Conservation (phyloP, 2,329 filamentous ascomycete species). For the Claviceps pusilla region DNA sequence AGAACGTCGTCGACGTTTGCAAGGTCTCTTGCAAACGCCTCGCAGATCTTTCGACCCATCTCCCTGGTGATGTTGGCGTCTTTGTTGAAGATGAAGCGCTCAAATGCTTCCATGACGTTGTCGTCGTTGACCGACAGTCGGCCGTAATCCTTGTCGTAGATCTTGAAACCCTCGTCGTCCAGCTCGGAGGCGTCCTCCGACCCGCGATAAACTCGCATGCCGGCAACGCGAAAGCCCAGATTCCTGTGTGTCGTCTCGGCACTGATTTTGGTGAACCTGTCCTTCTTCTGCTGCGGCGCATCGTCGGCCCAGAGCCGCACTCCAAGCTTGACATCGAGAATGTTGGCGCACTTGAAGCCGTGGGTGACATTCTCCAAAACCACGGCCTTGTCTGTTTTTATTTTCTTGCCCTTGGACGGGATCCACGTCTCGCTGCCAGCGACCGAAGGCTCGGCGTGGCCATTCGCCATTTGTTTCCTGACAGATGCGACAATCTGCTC, state of each 20-base stretch:
- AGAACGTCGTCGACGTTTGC: slow-evolving; percentile 37
- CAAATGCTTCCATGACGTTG: slow-evolving; percentile 40
- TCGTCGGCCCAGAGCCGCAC: slow-evolving; percentile 72
- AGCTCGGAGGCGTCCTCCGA: slow-evolving; percentile 35
- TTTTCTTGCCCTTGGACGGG: slow-evolving; percentile 39
- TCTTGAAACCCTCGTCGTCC: slow-evolving; percentile 38
- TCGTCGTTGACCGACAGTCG: slow-evolving; percentile 34
- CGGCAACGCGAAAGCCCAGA: slow-evolving; percentile 48
- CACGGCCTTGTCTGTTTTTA: slow-evolving; percentile 65
- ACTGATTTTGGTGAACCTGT: slow-evolving; percentile 44
- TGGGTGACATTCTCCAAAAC: slow-evolving; percentile 73
- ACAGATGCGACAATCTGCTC: slow-evolving; percentile 21
- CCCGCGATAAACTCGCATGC: slow-evolving; percentile 49
- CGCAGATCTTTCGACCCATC: slow-evolving; percentile 39
- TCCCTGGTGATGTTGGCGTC: slow-evolving; percentile 43
- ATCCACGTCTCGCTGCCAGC: slow-evolving; percentile 24
- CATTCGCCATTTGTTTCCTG: slow-evolving; percentile 16
- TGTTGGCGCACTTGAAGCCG: slow-evolving; percentile 73
- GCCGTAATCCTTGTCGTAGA: slow-evolving; percentile 51
- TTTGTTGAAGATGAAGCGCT: slow-evolving; percentile 43
- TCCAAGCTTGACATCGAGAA: slow-evolving; percentile 87
- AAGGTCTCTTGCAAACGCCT: slow-evolving; percentile 39
- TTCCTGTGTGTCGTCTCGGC: slow-evolving; percentile 43
- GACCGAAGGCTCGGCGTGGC: slow-evolving; percentile 4
- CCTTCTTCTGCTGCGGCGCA: slow-evolving; percentile 42